These are phyloP conservation scores for Populus nigra DNA, from an alignment of 345 rosid genomes.

Conservation along the genomic window DNA sequence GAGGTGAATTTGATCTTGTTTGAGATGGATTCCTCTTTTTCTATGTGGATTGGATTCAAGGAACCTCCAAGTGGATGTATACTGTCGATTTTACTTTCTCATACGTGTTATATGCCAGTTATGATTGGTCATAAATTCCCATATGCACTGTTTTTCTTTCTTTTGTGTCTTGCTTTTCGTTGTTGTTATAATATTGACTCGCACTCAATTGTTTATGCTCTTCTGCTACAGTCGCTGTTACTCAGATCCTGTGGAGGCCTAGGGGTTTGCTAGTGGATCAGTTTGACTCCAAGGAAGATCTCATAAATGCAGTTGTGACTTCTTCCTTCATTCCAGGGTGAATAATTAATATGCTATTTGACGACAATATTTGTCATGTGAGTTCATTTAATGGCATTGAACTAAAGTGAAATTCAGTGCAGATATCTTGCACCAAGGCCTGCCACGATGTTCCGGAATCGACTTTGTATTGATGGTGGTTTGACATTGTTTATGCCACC, in stretches of 20 bases:
- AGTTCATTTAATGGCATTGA: conserved; percentile 11
- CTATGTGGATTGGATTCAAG: neutral
- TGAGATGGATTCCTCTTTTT: neutral
- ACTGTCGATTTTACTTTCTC: neutral
- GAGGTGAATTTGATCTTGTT: neutral
- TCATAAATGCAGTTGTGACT: conserved; percentile 79
- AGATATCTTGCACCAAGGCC: conserved; percentile 95
- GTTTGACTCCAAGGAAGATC: conserved; percentile 86
- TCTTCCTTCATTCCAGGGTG: conserved; percentile 96
- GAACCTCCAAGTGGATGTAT: neutral
- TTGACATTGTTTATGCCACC: conserved; percentile 96
- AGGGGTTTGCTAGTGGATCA: conserved; percentile 92
- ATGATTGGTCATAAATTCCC: neutral
- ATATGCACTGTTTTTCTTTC: neutral
- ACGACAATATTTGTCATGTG: neutral
- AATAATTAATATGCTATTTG: conserved; percentile 11
- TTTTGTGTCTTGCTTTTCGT: neutral
- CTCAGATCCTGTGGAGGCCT: conserved; percentile 89
- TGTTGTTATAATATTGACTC: conserved; percentile 10
- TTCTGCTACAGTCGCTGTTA: conserved; percentile 76
- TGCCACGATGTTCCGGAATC: conserved; percentile 79
- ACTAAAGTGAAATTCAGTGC: conserved; percentile 23
- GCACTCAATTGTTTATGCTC: neutral
- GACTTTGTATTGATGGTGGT: conserved; percentile 92
- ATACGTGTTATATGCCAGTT: neutral